phyloP scores from a whole-genome alignment of 2,329 filamentous ascomycete species.

The Fusarium drepaniforme region DNA sequence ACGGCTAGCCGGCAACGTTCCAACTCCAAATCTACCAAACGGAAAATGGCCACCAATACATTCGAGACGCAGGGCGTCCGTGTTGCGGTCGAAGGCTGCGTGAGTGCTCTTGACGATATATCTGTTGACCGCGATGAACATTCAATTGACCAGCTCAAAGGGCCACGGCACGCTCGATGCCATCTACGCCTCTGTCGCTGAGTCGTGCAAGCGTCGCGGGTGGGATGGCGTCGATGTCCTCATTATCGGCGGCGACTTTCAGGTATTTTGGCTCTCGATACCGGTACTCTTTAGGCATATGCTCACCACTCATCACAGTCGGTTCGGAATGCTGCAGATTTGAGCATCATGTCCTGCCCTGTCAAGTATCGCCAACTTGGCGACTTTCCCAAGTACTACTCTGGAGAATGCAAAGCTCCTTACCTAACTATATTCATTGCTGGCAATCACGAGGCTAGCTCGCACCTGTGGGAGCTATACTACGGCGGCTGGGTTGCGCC shows the following conservation, averaged over 20 bases:
- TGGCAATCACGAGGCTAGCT: conserved; percentile 95
- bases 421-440: conserved; percentile 93
- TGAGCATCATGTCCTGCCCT: conserved; percentile 91
- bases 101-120: conserved; percentile 57
- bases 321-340: conserved; percentile 87
- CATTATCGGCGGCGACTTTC: conserved; percentile 97
- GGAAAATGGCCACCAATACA: conserved; percentile 48
- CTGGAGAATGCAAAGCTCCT: conserved; percentile 80
- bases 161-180: conserved; percentile 93
- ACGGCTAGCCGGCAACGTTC: conserved; percentile 26
- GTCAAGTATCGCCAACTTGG: conserved; percentile 88
- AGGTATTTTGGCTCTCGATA: conserved; percentile 61
- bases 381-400: conserved; percentile 96
- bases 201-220: conserved; percentile 75
- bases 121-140: neutral
- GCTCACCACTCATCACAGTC: conserved; percentile 63
- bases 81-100: conserved; percentile 89
- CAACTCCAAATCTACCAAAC: conserved; percentile 22
- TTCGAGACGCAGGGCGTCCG: conserved; percentile 68
- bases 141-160: conserved; percentile 58
- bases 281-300: neutral
- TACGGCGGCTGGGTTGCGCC: conserved; percentile 98
- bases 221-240: conserved; percentile 90
- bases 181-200: conserved; percentile 85
- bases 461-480: conserved; percentile 90